Base-by-base conservation (phyloP, 345 rosid genomes). In the Leavenworthia alabamica region DNA sequence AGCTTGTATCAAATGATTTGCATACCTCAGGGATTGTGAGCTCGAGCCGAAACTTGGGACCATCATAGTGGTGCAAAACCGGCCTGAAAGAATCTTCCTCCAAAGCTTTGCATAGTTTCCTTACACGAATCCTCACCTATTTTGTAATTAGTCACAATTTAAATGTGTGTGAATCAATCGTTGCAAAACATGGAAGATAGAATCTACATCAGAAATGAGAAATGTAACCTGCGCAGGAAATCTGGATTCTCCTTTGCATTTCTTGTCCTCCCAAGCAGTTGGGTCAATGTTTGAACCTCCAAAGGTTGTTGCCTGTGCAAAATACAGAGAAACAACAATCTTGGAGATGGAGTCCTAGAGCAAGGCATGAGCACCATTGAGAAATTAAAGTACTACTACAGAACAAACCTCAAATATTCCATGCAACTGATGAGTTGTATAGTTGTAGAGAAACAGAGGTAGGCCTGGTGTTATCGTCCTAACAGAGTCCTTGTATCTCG, bases 201-300 rank as follows among this genome's bases (percentile, higher is more conserved):
- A 39, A 48, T 26, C 64, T 4, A 26, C 40, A 17, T 36, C 5
- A 1, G 27, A 35, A 7, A 44, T 54, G 27, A 53, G 8, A 20
- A 64, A 55, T 14, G 33, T 56, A 60, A 90, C 97, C 86, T 90
- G 97, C 58, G 97, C 97, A 78, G 97, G 96, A 67, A 90, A 90
- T 78, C 97, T 83, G 14, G 97, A 88, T 70, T 90, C 96, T 23
- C 97, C 94, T 80, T 82, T 90, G 70, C 89, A 85, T 65, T 90
- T 90, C 56, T 88, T 88, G 77, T 90, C 97, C 72, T 88, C 97
- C 97, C 96, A 90, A 36, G 97, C 97, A 73, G 89, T 88, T 59
- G 96, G 94, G 65, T 90, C 97, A 16, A 88, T 90, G 82, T 90
- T 88, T 22, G 94, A 84, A 57, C 96, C 96, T 36, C 97, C 96